phyloP scores from a whole-genome alignment of 2,329 filamentous ascomycete genomes.

The Leptographium galeiforme region DNA sequence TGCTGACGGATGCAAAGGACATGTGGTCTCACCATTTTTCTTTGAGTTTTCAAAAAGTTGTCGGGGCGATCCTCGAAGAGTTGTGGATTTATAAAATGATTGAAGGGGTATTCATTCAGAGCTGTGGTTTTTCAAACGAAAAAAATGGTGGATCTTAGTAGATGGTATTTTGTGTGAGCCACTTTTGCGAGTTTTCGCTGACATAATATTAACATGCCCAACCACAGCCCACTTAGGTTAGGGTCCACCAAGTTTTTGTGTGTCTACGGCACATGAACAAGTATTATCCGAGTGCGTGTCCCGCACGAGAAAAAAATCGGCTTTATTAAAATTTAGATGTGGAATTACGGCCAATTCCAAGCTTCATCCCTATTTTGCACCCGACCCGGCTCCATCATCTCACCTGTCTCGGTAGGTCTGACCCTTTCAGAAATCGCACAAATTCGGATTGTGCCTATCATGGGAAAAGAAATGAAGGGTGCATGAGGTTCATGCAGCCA shows the following conservation, averaged over 20 bases:
- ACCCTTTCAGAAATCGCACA: not conserved
- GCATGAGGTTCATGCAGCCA: not conserved
- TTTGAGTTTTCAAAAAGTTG: slow-evolving; percentile 35
- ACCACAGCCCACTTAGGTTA: slow-evolving; percentile 7
- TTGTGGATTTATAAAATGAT: slow-evolving; percentile 16
- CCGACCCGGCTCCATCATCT: not conserved
- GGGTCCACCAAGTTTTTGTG: slow-evolving; percentile 9
- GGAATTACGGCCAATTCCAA: not conserved
- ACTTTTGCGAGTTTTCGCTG: slow-evolving; percentile 1
- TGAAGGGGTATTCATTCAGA: not conserved
- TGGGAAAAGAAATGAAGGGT: slow-evolving; percentile 7
- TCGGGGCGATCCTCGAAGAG: slow-evolving; percentile 59
- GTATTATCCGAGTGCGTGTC: slow-evolving; percentile 5
- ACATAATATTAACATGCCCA: not conserved
- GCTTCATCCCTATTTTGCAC: not conserved
- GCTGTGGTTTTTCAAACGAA: not conserved
- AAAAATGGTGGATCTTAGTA: slow-evolving; percentile 1
- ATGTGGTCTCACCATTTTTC: slow-evolving; percentile 42
- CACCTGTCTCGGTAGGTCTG: slow-evolving; percentile 8
- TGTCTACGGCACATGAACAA: slow-evolving; percentile 3
- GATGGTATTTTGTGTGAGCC: slow-evolving; percentile 7
- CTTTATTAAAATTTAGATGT: not conserved
- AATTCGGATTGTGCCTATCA: slow-evolving; percentile 16
- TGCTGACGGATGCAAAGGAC: not conserved
- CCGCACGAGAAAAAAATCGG: slow-evolving; percentile 9